Conservation (phyloP, 164 flowering plant species). For the Euptelea pleiosperma region DNA sequence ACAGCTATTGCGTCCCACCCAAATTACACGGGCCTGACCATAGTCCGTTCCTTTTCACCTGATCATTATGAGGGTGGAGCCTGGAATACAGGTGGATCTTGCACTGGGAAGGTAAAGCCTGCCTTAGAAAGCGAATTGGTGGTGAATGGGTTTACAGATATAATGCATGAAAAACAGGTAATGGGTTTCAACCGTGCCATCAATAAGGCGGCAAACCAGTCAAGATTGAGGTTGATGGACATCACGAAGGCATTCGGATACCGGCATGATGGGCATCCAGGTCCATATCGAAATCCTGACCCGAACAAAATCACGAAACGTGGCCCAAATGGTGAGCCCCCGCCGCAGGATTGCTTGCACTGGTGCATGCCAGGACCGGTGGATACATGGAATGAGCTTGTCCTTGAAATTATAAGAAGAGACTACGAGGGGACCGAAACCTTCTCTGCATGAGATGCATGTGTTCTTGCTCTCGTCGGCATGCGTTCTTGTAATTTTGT, state of each 20-base stretch:
- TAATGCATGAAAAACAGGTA: conserved; percentile 81
- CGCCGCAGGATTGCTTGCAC: conserved; percentile 97
- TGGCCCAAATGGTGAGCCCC: conserved; percentile 82
- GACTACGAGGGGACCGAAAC: conserved; percentile 36
- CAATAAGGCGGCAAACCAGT: conserved; percentile 42
- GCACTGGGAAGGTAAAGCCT: conserved; percentile 82
- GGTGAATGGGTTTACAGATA: conserved; percentile 66
- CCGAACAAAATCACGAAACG: conserved; percentile 85
- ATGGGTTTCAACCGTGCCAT: conserved; percentile 58
- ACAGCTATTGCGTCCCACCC: conserved; percentile 60
- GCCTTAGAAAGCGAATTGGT: conserved; percentile 47
- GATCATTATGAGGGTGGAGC: conserved; percentile 96
- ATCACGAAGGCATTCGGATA: conserved; percentile 68
- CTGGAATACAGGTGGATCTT: conserved; percentile 98
- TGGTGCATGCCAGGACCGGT: conserved; percentile 99
- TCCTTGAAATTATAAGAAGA: conserved; percentile 68
- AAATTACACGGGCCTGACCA: conserved; percentile 73
- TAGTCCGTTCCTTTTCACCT: conserved; percentile 83
- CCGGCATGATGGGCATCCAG: conserved; percentile 95
- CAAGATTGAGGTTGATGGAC: conserved; percentile 77
- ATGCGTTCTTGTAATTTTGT: conserved; percentile 10
- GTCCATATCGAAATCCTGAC: conserved; percentile 81
- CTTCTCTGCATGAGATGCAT: conserved; percentile 22
- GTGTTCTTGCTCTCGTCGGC: background rate
- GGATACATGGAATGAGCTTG: conserved; percentile 95